These are phyloP conservation scores for Phaeodactylum tricornutum DNA, from an alignment of 108 stramenopile species.

Conservation along the genomic window DNA sequence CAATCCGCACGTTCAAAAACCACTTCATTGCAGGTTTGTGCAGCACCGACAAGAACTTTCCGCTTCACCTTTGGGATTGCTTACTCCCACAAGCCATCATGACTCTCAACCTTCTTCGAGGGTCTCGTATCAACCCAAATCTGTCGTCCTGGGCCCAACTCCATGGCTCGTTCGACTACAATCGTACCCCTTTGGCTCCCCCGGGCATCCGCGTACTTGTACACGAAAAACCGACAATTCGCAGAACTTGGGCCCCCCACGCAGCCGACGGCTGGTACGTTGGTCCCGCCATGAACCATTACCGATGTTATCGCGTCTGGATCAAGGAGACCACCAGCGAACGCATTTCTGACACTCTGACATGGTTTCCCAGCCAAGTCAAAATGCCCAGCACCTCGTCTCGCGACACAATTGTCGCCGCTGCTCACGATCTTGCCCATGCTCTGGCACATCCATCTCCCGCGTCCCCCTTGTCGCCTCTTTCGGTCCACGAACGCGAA, in stretches of 20 bases:
- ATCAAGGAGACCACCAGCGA: too few relatives aligned
- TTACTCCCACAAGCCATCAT: constrained; percentile 22
- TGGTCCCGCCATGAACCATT: too few relatives aligned
- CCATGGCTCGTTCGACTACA: constrained; percentile 14
- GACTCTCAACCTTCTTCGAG: constrained; percentile 22
- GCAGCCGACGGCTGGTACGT: too few relatives aligned
- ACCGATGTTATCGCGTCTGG: too few relatives aligned
- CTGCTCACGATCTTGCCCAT: too few relatives aligned
- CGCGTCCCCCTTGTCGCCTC: too few relatives aligned
- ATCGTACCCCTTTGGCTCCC: constrained; percentile 10
- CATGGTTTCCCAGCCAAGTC: too few relatives aligned
- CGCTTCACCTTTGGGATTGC: constrained; percentile 17
- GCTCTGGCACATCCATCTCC: too few relatives aligned
- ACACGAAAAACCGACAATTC: constrained; percentile 21
- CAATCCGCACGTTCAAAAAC: constrained; percentile 36
- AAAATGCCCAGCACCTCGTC: too few relatives aligned
- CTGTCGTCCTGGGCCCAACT: constrained; percentile 11
- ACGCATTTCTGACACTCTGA: too few relatives aligned
- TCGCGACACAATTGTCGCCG: too few relatives aligned
- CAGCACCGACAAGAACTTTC: constrained; percentile 19
- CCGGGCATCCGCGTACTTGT: constrained; percentile 19
- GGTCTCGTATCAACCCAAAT: constrained; percentile 9
- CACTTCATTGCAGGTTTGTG: constrained; percentile 20
- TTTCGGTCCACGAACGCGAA: too few relatives aligned
- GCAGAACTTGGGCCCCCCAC: constrained; percentile 14